phyloP scores from a whole-genome alignment of 805 yeast genomes.

The Starmerella vaccinii region DNA sequence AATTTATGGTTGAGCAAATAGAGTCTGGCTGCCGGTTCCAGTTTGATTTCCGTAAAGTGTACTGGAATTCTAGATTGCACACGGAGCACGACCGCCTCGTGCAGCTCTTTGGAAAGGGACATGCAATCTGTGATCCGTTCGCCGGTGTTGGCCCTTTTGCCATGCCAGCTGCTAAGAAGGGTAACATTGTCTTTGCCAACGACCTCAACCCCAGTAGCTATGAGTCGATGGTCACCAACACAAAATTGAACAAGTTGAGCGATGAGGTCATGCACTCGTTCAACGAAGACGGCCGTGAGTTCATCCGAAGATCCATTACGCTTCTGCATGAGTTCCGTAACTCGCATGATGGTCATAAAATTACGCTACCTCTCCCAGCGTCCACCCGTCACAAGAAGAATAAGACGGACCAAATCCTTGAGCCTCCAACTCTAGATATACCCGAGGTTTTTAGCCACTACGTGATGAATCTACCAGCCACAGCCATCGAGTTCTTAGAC shows the following conservation, averaged over 20 bases:
- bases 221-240: slow-evolving; percentile 57
- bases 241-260: slow-evolving; percentile 50
- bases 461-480: slow-evolving; percentile 93
- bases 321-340: slow-evolving; percentile 40
- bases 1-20: slow-evolving; percentile 67
- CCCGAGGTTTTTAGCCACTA: slow-evolving; percentile 56
- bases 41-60: slow-evolving; percentile 86
- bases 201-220: slow-evolving; percentile 86
- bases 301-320: slow-evolving; percentile 53
- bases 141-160: slow-evolving; percentile 99
- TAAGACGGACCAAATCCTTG: not conserved
- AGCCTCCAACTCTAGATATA: slow-evolving; percentile 27
- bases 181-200: slow-evolving; percentile 73
- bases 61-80: slow-evolving; percentile 93
- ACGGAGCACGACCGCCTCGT: slow-evolving; percentile 87
- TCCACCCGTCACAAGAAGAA: not conserved
- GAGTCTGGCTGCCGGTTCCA: slow-evolving; percentile 78
- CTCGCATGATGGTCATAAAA: slow-evolving; percentile 26
- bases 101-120: slow-evolving; percentile 45
- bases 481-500: slow-evolving; percentile 73
- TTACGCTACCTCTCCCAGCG: slow-evolving; percentile 8
- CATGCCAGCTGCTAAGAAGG: slow-evolving; percentile 84
- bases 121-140: slow-evolving; percentile 86
- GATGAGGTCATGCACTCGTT: slow-evolving; percentile 45
- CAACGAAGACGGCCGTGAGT: slow-evolving; percentile 74